Percentiles rank a stretch among this genome's conserved stretches.
Evolutionary conservation across 805 yeast genomes (phyloP).

Genomic region (Kazachstania kunashirensis): DNA sequence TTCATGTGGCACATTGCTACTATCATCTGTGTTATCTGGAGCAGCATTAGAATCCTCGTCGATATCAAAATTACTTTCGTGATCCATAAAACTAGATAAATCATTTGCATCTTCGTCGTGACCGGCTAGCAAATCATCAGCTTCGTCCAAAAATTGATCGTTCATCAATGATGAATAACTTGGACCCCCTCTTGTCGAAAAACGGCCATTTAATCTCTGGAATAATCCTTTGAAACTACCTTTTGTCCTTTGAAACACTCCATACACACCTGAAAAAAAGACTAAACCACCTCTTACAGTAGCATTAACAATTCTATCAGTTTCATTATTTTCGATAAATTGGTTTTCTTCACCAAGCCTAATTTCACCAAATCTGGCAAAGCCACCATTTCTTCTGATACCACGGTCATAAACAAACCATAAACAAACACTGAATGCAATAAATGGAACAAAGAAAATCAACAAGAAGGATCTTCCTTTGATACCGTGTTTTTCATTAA

Average conservation of each 20-base stretch:
- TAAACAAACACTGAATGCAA: constrained; percentile 41
- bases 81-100: constrained; percentile 34
- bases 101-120: constrained; percentile 43
- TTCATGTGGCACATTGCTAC: neutral
- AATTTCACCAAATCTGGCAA: constrained; percentile 73
- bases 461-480: constrained; percentile 45
- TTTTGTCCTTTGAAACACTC: constrained; percentile 15
- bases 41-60: constrained; percentile 19
- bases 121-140: constrained; percentile 29
- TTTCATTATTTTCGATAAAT: constrained; percentile 49
- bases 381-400: constrained; percentile 68
- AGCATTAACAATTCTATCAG: constrained; percentile 49
- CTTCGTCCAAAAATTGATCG: constrained; percentile 30
- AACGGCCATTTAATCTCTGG: constrained; percentile 17
- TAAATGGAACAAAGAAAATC: constrained; percentile 48
- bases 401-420: constrained; percentile 76
- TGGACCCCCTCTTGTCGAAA: constrained; percentile 25
- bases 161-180: constrained; percentile 26
- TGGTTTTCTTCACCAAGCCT: constrained; percentile 57
- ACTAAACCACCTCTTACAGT: constrained; percentile 51
- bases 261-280: constrained; percentile 32
- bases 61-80: constrained; percentile 29
- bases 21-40: neutral
- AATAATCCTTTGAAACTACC: constrained; percentile 10
- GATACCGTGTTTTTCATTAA: constrained; percentile 42